phyloP scores from a whole-genome alignment of 2,329 filamentous ascomycete species.

The Diplodia seriata region DNA sequence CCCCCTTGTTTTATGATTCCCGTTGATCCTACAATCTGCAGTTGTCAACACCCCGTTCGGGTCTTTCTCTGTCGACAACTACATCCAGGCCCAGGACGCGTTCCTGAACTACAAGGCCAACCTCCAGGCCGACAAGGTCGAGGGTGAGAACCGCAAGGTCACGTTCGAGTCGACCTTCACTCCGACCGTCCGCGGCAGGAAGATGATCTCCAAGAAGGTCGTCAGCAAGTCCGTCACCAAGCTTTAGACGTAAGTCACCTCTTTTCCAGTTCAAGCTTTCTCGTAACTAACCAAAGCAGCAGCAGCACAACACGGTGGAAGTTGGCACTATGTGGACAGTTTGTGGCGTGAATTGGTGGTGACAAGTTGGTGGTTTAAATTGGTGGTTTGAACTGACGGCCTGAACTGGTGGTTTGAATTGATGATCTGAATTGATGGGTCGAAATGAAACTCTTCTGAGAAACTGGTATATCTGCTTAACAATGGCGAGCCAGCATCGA shows the following conservation, averaged over 20 bases:
- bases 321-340: too few species aligned
- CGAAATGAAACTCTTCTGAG: neutral
- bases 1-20: neutral
- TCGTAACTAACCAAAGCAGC: neutral
- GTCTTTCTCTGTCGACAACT: neutral
- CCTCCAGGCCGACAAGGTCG: neutral
- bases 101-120: neutral
- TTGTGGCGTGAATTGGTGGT: neutral
- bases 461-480: neutral
- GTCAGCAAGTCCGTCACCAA: neutral
- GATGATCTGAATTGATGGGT: neutral
- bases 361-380: too few species aligned
- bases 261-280: neutral
- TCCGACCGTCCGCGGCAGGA: slow-evolving; percentile 1
- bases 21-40: slow-evolving; percentile 14
- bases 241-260: slow-evolving; percentile 4
- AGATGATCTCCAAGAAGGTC: neutral
- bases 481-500: neutral
- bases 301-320: too few species aligned
- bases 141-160: neutral
- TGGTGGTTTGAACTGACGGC: too few species aligned
- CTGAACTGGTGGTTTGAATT: neutral
- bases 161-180: neutral
- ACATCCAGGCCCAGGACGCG: neutral
- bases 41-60: slow-evolving; percentile 3